Percentiles rank a stretch among this genome's conserved stretches.
Conservation (phyloP, 1,284 basidiomycete genomes). For the Mrakiaceae sp. region DNA sequence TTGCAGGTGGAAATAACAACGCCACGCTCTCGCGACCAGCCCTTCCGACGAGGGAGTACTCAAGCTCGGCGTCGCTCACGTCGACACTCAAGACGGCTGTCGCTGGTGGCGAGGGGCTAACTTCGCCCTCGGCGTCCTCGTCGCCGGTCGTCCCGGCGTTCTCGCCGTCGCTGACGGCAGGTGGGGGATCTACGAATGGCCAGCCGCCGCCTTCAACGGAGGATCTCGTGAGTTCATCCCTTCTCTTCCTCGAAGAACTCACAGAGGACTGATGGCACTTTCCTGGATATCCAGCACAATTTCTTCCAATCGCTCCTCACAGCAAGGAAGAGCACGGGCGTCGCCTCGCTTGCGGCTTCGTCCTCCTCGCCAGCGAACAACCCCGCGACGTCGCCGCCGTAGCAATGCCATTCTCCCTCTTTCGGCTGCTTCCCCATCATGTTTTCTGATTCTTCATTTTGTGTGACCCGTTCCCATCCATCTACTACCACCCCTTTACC, state of each 20-base stretch:
- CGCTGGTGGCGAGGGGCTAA: too few species aligned
- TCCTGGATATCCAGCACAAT: slow-evolving; percentile 4
- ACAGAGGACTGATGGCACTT: not conserved
- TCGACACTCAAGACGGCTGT: too few species aligned
- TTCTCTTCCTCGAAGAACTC: not conserved
- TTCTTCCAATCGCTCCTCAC: slow-evolving; percentile 15
- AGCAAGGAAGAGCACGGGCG: not conserved
- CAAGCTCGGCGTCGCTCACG: too few species aligned
- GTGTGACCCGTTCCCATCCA: too few species aligned
- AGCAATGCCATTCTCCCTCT: too few species aligned
- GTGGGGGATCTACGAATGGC: not conserved
- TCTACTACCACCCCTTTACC: too few species aligned
- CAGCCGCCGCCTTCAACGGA: slow-evolving; percentile 11
- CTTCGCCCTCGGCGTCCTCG: not conserved
- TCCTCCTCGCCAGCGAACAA: not conserved
- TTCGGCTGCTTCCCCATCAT: too few species aligned
- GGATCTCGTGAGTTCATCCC: slow-evolving; percentile 3
- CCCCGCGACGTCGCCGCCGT: too few species aligned
- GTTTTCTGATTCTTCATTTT: too few species aligned
- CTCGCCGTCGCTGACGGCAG: not conserved
- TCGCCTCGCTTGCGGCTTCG: not conserved
- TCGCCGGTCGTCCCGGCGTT: not conserved
- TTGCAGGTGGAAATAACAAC: too few species aligned
- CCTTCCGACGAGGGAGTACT: too few species aligned
- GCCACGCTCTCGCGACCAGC: too few species aligned